Base-by-base conservation (phyloP, 306 rosid genomes). In the Ormosia emarginata region DNA sequence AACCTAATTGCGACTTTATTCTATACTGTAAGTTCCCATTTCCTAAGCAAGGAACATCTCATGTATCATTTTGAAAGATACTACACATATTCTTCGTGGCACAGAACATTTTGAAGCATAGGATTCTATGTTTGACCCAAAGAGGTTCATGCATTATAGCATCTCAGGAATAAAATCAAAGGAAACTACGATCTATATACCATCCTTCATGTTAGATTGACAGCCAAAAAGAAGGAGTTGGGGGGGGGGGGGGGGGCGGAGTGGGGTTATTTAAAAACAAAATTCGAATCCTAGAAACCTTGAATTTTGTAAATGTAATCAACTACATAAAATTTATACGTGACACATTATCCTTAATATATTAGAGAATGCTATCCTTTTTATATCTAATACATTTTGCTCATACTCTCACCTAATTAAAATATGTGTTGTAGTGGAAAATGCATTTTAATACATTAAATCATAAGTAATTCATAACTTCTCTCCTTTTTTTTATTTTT, bases 51-150 rank as follows among this genome's bases (percentile, higher is more conserved):
- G 52, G 77, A 77, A 77, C 78, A 46, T 83, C 68, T 52, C 15
- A 39, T 78, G 0, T 37, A 37, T 37, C 63, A 43, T 78, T 78
- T 78, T 83, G 17, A 64, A 78, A 64, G 83, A 78, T 83, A 71
- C 86, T 64, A 63, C 3, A 52, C 4, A n/a, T 46, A 63, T 63
- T 78, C 75, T 69, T 61, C 32, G 46, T 17, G 63, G 33, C 75
- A 29, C 14, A 29, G 74, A 83, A 56, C 43, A 58, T 63, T 46
- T 63, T 53, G 80, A 83, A 78, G 86, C 75, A 83, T 71, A 49
- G 40, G 76, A 78, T 83, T 64, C 86, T 44, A 71, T 53, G 65
- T 74, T 83, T 83, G 86, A 83, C 86, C 80, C 57, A 64, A 17
- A 33, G 37, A 53, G 80, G 83, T 72, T 78, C 86, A 72, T 83